phyloP scores from a whole-genome alignment of 176 grass and related monocot genomes.

The Echinochloa phyllopogon region DNA sequence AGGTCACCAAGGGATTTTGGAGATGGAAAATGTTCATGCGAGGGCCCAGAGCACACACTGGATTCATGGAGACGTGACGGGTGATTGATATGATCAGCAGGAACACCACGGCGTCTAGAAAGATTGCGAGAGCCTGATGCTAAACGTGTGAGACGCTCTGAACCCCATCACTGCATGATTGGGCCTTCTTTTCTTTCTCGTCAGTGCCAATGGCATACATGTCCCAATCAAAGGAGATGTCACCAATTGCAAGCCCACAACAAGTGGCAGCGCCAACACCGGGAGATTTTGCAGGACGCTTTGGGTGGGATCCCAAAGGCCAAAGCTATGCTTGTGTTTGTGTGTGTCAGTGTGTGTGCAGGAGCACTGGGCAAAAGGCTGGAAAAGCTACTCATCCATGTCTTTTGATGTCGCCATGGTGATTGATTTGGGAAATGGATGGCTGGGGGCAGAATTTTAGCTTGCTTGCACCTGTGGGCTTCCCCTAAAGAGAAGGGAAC shows the following conservation, averaged over 20 bases:
- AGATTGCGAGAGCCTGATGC: not conserved
- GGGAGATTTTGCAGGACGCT: not conserved
- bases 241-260: not conserved
- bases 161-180: not conserved
- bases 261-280: constrained; percentile 36
- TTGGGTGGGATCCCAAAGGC: constrained; percentile 2
- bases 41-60: not conserved
- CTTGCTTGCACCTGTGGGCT: constrained; percentile 40
- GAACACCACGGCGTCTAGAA: constrained; percentile 7
- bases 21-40: not conserved
- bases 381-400: not conserved
- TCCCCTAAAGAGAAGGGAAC: constrained; percentile 35
- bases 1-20: not conserved
- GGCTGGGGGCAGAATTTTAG: not conserved
- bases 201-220: not conserved
- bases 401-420: constrained; percentile 23
- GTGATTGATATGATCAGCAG: not conserved
- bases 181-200: not conserved
- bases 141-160: constrained; percentile 29
- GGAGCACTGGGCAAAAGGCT: constrained; percentile 8
- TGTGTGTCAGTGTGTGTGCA: constrained; percentile 7
- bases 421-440: not conserved
- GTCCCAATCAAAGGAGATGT: constrained; percentile 38
- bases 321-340: not conserved
- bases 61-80: constrained; percentile 20